Percentiles rank a stretch among this genome's conserved stretches.
Evolutionary conservation across 306 rosid species (phyloP).

Genomic region (Pterocarpus santalinus): DNA sequence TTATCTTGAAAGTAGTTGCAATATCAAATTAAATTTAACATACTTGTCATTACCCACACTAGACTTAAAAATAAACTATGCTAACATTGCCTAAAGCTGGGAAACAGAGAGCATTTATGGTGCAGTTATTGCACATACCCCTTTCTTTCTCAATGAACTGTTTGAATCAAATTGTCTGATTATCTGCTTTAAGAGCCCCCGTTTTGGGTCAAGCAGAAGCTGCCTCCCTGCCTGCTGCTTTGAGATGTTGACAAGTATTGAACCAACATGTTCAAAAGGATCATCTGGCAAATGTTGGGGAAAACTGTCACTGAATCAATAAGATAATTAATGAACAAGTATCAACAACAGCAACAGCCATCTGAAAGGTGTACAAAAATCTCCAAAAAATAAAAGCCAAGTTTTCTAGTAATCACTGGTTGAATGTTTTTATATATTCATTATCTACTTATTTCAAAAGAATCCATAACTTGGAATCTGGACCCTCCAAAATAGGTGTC

Average conservation of each 20-base stretch:
- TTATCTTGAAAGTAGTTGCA: slow-evolving; percentile 30
- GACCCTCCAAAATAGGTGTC: slow-evolving; percentile 1
- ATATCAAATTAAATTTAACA: slow-evolving; percentile 39
- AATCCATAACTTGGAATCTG: neutral
- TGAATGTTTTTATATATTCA: neutral
- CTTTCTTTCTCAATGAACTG: slow-evolving; percentile 85
- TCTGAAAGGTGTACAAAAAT: slow-evolving; percentile 1
- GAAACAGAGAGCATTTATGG: slow-evolving; percentile 27
- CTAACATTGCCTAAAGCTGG: slow-evolving; percentile 15
- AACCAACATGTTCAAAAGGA: slow-evolving; percentile 94
- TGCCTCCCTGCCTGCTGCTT: slow-evolving; percentile 85
- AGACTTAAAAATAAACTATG: slow-evolving; percentile 26
- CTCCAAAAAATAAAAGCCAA: slow-evolving; percentile 26
- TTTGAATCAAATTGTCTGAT: slow-evolving; percentile 86
- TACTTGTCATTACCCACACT: neutral
- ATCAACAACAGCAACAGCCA: slow-evolving; percentile 7
- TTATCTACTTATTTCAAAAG: slow-evolving; percentile 8
- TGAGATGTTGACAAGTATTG: slow-evolving; percentile 88
- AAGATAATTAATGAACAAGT: neutral
- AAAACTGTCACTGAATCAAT: slow-evolving; percentile 37
- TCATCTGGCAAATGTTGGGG: slow-evolving; percentile 66
- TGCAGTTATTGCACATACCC: slow-evolving; percentile 68
- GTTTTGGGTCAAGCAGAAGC: slow-evolving; percentile 85
- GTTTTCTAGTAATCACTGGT: slow-evolving; percentile 4
- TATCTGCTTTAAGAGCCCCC: slow-evolving; percentile 88